Conservation (phyloP, 352 stramenopile species). For the Peronospora belbahrii region DNA sequence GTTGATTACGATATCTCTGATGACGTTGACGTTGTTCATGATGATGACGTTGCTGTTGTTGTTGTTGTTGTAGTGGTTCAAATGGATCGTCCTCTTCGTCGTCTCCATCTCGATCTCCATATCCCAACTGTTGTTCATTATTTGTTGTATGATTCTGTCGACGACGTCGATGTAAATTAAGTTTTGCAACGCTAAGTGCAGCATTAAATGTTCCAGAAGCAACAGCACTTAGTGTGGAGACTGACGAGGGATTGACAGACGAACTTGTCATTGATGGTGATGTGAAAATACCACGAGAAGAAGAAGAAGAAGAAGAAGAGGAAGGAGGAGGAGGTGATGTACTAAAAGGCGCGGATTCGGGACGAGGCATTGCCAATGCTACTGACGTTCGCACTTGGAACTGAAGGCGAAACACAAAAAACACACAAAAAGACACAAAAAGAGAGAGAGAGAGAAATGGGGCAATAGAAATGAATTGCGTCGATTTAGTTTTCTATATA, state of each 20-base stretch:
- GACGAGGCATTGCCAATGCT: slow-evolving; percentile 25
- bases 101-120: slow-evolving; percentile 22
- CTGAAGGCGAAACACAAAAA: slow-evolving; percentile 18
- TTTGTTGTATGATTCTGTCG: slow-evolving; percentile 22
- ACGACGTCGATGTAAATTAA: slow-evolving; percentile 24
- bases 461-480: too few species aligned
- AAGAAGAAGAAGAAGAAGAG: too few species aligned
- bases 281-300: too few species aligned
- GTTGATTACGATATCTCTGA: slow-evolving; percentile 6
- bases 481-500: too few species aligned
- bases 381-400: slow-evolving; percentile 5
- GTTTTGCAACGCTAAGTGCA: slow-evolving; percentile 26
- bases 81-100: slow-evolving; percentile 23
- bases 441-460: slow-evolving; percentile 4
- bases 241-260: slow-evolving; percentile 14
- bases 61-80: slow-evolving; percentile 12
- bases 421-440: too few species aligned
- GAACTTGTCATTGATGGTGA: slow-evolving; percentile 9
- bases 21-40: too few species aligned
- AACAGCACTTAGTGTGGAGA: slow-evolving; percentile 24
- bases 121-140: too few species aligned
- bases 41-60: too few species aligned
- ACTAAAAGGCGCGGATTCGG: slow-evolving; percentile 35
- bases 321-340: slow-evolving; percentile 31
- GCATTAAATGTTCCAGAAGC: slow-evolving; percentile 24